Conservation (phyloP, 1,284 basidiomycete genomes). For the Thecaphora frezii region DNA sequence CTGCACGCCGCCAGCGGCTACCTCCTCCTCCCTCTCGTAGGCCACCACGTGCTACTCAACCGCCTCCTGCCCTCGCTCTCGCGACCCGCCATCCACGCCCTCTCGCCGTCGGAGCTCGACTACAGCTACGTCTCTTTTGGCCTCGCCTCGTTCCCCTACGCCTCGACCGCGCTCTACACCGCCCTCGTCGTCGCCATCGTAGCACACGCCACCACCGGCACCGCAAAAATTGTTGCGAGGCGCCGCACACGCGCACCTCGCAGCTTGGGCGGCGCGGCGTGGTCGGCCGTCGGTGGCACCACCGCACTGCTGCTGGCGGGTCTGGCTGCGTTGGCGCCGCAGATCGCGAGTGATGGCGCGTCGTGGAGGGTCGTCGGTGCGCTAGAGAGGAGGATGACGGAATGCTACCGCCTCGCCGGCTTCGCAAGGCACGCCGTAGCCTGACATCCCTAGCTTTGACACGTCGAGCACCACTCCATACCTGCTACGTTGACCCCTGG, state of each 20-base stretch:
- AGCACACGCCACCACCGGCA: conserved; percentile 8
- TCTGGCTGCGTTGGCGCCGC: conserved; percentile 13
- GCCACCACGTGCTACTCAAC: conserved; percentile 39
- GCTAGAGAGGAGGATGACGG: neutral
- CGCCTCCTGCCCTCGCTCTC: conserved; percentile 32
- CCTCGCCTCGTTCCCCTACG: conserved; percentile 10
- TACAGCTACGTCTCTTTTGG: conserved; percentile 42
- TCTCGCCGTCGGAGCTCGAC: conserved; percentile 49
- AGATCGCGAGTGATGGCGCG: neutral
- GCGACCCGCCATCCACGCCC: conserved; percentile 17
- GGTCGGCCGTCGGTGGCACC: neutral
- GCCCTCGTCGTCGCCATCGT: conserved; percentile 24
- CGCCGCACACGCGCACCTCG: no score
- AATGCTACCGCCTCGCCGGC: neutral
- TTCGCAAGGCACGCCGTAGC: no score
- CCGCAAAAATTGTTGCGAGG: neutral
- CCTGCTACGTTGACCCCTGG: no score
- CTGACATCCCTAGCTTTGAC: no score
- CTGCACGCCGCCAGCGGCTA: conserved; percentile 28
- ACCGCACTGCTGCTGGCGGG: conserved; percentile 12
- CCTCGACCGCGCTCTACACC: conserved; percentile 12
- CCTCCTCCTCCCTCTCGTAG: conserved; percentile 26
- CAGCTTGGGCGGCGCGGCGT: no score
- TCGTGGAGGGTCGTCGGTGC: neutral
- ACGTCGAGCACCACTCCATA: no score